A percentile compares a stretch with the other conserved stretches of the same genome.
These are phyloP conservation scores for Cruciata laevipes DNA, from an alignment of 257 asterid species.

Conservation along the genomic window DNA sequence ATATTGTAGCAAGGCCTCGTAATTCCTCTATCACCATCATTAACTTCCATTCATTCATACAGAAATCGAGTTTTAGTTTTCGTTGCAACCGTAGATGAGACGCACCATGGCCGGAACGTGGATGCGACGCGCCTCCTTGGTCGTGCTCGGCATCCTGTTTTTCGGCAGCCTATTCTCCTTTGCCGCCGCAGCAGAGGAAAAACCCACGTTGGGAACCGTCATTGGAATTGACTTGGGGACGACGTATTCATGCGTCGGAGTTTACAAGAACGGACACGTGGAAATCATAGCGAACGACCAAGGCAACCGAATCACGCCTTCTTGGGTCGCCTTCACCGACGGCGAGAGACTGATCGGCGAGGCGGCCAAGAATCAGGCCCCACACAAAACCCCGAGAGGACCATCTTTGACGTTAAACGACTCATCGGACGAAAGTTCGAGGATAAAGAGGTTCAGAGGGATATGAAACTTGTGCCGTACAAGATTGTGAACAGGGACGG, in stretches of 20 bases:
- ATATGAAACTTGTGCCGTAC: conserved; percentile 42
- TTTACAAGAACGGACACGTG: conserved; percentile 46
- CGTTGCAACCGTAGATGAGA: too few species aligned
- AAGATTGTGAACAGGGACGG: conserved; percentile 31
- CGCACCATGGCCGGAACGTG: conserved; percentile 52
- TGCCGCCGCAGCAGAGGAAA: conserved; percentile 51
- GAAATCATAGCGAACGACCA: conserved; percentile 55
- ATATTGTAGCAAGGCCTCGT: background rate
- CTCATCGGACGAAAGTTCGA: conserved; percentile 19
- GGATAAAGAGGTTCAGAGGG: conserved; percentile 26
- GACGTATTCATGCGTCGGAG: conserved; percentile 52
- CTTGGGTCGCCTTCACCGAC: conserved; percentile 56
- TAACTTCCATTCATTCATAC: background rate
- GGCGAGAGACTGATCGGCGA: conserved; percentile 46
- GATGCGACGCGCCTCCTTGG: conserved; percentile 37
- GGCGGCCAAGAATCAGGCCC: conserved; percentile 50
- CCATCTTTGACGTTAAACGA: conserved; percentile 48
- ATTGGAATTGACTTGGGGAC: conserved; percentile 58
- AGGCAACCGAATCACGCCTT: conserved; percentile 49
- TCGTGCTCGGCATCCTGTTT: conserved; percentile 39
- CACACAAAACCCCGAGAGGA: conserved; percentile 47
- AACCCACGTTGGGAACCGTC: conserved; percentile 56
- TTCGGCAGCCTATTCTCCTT: conserved; percentile 43
- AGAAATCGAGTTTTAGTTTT: background rate
- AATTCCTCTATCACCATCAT: background rate